Conservation (phyloP, 768 basidiomycete species). For the Pleurotus ostreatus region DNA sequence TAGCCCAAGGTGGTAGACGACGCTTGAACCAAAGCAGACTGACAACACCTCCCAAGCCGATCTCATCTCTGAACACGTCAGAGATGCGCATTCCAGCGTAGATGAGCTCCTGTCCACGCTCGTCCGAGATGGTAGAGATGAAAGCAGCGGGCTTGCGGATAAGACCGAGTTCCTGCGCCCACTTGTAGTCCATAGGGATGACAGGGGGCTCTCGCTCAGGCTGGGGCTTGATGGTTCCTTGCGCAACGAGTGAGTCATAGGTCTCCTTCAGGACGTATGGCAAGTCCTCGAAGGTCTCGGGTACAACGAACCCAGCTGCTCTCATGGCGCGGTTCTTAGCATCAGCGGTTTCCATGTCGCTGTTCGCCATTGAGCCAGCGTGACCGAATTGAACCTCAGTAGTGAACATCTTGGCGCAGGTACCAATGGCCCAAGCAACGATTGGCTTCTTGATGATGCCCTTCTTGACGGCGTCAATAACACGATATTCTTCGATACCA, state of each 20-base stretch:
- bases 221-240: conserved; percentile 65
- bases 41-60: conserved; percentile 96
- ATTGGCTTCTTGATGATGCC: conserved; percentile 97
- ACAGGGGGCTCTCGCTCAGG: conserved; percentile 86
- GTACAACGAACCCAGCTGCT: conserved; percentile 93
- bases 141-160: conserved; percentile 98
- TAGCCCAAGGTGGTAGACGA: conserved; percentile 85
- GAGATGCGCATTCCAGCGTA: conserved; percentile 99
- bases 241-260: conserved; percentile 75
- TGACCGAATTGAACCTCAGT: conserved; percentile 99
- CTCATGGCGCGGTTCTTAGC: conserved; percentile 97
- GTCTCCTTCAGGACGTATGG: conserved; percentile 81
- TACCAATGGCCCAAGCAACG: conserved; percentile 99
- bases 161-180: conserved; percentile 97
- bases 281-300: conserved; percentile 96
- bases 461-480: conserved; percentile 94
- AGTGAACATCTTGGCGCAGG: conserved; percentile 99
- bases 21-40: conserved; percentile 98
- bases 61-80: conserved; percentile 96
- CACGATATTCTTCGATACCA: conserved; percentile 98
- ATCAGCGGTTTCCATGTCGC: conserved; percentile 95
- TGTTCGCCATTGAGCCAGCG: conserved; percentile 97
- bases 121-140: conserved; percentile 99
- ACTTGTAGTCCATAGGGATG: conserved; percentile 99
- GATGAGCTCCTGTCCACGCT: conserved; percentile 96